Conservation (phyloP, 345 rosid genomes). For the Hypericum androsaemum region DNA sequence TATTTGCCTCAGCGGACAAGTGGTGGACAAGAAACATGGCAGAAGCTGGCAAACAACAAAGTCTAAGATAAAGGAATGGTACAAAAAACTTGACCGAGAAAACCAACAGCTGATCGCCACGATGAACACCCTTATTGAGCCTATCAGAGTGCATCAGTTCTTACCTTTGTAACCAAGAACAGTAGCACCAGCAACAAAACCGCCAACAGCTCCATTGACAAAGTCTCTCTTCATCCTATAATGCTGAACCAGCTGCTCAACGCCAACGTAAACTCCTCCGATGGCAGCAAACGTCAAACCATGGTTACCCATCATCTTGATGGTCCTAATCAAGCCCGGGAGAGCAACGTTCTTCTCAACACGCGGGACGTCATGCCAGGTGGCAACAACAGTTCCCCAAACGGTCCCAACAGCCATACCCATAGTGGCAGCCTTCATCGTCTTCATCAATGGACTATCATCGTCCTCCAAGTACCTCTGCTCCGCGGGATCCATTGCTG, state of each 20-base stretch:
- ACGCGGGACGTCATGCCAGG: slow-evolving; percentile 94
- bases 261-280: slow-evolving; percentile 96
- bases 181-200: slow-evolving; percentile 90
- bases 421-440: slow-evolving; percentile 70
- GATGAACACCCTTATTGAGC: not conserved
- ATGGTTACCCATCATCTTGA: slow-evolving; percentile 92
- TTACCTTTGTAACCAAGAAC: slow-evolving; percentile 81
- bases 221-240: slow-evolving; percentile 79
- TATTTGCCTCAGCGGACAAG: too few relatives aligned
- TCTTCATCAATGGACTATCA: slow-evolving; percentile 62
- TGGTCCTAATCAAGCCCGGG: slow-evolving; percentile 78
- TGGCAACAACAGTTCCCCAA: slow-evolving; percentile 78
- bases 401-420: slow-evolving; percentile 78
- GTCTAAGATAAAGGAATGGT: too few relatives aligned
- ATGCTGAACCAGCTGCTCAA: slow-evolving; percentile 75
- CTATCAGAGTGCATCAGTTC: not conserved
- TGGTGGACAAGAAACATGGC: too few relatives aligned
- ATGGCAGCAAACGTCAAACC: slow-evolving; percentile 92
- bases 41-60: too few relatives aligned
- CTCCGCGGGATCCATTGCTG: slow-evolving; percentile 66
- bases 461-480: slow-evolving; percentile 79
- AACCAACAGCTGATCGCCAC: not conserved
- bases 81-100: too few relatives aligned
- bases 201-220: slow-evolving; percentile 85
- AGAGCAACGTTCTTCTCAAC: slow-evolving; percentile 93